Percentiles rank a stretch among this genome's conserved stretches.
Evolutionary conservation across 2,329 filamentous ascomycete species (phyloP).

Genomic region (Gyromitra esculenta): DNA sequence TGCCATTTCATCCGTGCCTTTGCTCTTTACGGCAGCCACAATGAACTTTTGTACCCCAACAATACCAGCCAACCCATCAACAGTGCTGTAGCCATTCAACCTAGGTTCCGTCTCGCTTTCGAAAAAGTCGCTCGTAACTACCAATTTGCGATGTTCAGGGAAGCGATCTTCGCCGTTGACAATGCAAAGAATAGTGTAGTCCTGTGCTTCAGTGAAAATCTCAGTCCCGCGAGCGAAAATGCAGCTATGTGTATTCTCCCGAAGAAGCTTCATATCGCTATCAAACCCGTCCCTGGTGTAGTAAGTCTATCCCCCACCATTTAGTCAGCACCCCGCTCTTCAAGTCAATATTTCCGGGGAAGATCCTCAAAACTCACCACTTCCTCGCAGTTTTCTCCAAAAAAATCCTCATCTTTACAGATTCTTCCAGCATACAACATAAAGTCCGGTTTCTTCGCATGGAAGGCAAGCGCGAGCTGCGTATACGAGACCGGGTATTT

Average conservation of each 20-base stretch:
- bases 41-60: conserved; percentile 87
- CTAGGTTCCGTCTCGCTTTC: conserved; percentile 73
- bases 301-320: conserved; percentile 61
- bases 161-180: conserved; percentile 76
- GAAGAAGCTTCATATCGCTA: conserved; percentile 71
- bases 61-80: conserved; percentile 82
- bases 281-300: conserved; percentile 91
- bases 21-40: conserved; percentile 81
- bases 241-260: conserved; percentile 77
- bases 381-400: conserved; percentile 71
- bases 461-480: conserved; percentile 73
- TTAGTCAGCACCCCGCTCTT: conserved; percentile 19
- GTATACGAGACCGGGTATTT: conserved; percentile 68
- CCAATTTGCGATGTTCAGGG: conserved; percentile 77
- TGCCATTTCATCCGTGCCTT: conserved; percentile 86
- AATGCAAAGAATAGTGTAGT: conserved; percentile 81
- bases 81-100: conserved; percentile 76
- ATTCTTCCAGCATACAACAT: conserved; percentile 74
- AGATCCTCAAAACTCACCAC: conserved; percentile 59
- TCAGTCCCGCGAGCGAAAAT: conserved; percentile 84
- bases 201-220: conserved; percentile 75
- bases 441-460: conserved; percentile 82
- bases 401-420: conserved; percentile 63
- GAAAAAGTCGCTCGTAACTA: conserved; percentile 88
- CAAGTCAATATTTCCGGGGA: neutral